Percentiles rank a stretch among this genome's conserved stretches.
phyloP scores from a whole-genome alignment of 345 rosid species.

The Eucalyptus erythrocorys region DNA sequence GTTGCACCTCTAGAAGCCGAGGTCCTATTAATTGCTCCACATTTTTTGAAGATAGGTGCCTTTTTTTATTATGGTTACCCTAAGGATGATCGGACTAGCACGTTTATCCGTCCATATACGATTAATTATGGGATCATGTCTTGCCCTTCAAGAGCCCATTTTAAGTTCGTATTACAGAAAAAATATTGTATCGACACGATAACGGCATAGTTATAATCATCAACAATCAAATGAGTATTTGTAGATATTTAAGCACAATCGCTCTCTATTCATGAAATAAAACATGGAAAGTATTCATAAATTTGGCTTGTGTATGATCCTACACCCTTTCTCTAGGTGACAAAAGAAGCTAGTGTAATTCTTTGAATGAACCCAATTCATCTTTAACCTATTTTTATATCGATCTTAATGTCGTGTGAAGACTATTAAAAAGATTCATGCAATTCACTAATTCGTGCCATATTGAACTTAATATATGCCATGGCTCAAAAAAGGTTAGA shows the following conservation, averaged over 20 bases:
- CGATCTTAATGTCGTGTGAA: background rate
- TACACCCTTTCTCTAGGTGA: background rate
- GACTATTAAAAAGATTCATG: background rate
- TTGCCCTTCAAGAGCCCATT: background rate
- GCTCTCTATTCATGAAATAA: background rate
- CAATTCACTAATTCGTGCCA: background rate
- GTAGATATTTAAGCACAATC: background rate
- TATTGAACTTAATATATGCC: background rate
- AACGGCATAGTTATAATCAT: no score
- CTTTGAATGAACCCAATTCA: accelerated
- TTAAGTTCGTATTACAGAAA: background rate
- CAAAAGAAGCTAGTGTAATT: background rate
- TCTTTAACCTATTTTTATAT: background rate
- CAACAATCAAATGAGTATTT: background rate
- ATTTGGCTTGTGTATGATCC: background rate
- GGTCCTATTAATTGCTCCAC: background rate
- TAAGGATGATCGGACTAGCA: background rate
- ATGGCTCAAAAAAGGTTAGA: background rate
- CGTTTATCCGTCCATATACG: background rate
- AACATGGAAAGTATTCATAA: background rate
- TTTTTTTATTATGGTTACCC: background rate
- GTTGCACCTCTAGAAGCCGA: background rate
- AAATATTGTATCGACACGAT: background rate
- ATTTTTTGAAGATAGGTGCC: background rate
- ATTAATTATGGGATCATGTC: background rate